A percentile compares a stretch with the other conserved stretches of the same genome.
These are phyloP conservation scores for Xylaria grammica DNA, from an alignment of 495 filamentous ascomycete genomes.

Conservation along the genomic window DNA sequence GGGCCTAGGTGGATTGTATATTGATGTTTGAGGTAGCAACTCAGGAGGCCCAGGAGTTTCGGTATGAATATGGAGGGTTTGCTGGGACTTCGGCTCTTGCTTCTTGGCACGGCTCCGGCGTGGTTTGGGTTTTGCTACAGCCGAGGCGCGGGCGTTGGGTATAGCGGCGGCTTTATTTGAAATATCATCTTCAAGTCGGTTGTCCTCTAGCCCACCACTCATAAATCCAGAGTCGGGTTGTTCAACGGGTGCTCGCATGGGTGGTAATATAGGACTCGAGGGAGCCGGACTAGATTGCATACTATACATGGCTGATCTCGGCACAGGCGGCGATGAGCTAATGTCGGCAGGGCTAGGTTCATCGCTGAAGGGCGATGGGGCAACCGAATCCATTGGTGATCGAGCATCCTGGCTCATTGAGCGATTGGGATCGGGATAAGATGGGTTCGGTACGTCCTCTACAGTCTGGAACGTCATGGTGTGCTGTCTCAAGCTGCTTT, in stretches of 20 bases:
- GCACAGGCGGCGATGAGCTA: conserved; percentile 78
- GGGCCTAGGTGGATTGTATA: conserved; percentile 45
- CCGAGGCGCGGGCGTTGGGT: conserved; percentile 16
- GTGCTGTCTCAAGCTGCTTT: conserved; percentile 32
- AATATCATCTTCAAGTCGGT: conserved; percentile 56
- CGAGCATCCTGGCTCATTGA: conserved; percentile 43
- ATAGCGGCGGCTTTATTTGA: conserved; percentile 39
- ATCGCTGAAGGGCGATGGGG: conserved; percentile 63
- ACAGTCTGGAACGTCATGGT: conserved; percentile 24
- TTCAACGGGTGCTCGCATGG: conserved; percentile 53
- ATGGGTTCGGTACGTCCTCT: conserved; percentile 20
- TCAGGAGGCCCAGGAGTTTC: conserved; percentile 50
- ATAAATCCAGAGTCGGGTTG: conserved; percentile 79
- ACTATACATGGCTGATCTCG: conserved; percentile 53
- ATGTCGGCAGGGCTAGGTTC: conserved; percentile 66
- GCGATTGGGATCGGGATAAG: conserved; percentile 26
- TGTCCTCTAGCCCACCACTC: conserved; percentile 72
- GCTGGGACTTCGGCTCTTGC: conserved; percentile 32
- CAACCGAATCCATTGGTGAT: conserved; percentile 52
- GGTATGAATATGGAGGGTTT: conserved; percentile 43
- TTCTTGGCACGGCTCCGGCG: conserved; percentile 42
- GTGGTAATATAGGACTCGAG: conserved; percentile 77
- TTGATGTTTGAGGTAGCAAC: conserved; percentile 50
- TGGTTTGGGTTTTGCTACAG: conserved; percentile 36
- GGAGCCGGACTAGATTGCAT: conserved; percentile 58